Percentiles rank a stretch among this genome's conserved stretches.
Conservation (phyloP, 2,329 filamentous ascomycete genomes). For the Talaromyces sp. region DNA sequence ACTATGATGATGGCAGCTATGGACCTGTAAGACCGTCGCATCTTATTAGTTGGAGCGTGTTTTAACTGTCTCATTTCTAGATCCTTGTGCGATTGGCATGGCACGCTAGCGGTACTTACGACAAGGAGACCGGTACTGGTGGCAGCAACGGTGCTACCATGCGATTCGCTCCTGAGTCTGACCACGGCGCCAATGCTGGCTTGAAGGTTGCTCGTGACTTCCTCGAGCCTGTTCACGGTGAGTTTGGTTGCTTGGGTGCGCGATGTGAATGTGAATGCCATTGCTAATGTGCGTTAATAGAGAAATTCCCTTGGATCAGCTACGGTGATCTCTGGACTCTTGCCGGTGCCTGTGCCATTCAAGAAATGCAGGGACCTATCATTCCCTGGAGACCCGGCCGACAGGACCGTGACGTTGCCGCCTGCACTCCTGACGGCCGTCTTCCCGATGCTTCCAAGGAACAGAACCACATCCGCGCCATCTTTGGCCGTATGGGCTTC, state of each 20-base stretch:
- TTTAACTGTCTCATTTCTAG: constrained; percentile 22
- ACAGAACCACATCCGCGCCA: constrained; percentile 74
- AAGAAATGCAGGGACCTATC: constrained; percentile 87
- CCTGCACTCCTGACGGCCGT: constrained; percentile 91
- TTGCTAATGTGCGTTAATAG: constrained; percentile 31
- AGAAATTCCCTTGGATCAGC: constrained; percentile 87
- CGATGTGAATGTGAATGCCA: not conserved
- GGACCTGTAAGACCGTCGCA: constrained; percentile 59
- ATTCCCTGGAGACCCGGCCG: constrained; percentile 89
- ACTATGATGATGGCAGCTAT: constrained; percentile 96
- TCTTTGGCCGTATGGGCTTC: constrained; percentile 97
- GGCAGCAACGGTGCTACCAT: constrained; percentile 96
- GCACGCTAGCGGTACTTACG: constrained; percentile 91
- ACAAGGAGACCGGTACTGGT: constrained; percentile 80
- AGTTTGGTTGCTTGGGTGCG: constrained; percentile 27
- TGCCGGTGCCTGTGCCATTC: constrained; percentile 74
- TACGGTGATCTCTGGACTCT: constrained; percentile 98
- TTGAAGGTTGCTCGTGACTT: constrained; percentile 83
- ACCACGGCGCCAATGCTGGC: constrained; percentile 91
- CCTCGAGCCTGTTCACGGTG: constrained; percentile 82
- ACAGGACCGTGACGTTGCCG: constrained; percentile 68
- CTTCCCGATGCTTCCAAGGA: constrained; percentile 76
- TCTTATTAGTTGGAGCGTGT: not conserved
- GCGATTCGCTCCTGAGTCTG: constrained; percentile 83
- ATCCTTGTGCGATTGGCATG: constrained; percentile 83